Evolutionary conservation across 805 yeast genomes (phyloP).

Genomic region (Starmerella floricola): DNA sequence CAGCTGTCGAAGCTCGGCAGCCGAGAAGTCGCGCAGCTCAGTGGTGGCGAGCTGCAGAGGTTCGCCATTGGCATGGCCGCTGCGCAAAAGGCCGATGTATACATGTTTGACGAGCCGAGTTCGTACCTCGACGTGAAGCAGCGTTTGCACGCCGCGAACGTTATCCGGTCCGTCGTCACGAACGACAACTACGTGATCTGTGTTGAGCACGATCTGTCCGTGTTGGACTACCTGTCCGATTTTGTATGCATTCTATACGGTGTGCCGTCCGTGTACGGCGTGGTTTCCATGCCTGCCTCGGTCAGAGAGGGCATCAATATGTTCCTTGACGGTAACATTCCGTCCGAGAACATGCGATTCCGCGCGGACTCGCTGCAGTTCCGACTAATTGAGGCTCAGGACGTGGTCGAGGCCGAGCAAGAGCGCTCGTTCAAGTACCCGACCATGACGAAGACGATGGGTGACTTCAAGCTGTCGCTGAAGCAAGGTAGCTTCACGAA

Average conservation of each 20-base stretch:
- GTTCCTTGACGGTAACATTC: constrained; percentile 95
- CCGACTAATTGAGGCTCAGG: constrained; percentile 82
- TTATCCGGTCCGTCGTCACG: constrained; percentile 72
- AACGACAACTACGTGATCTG: constrained; percentile 76
- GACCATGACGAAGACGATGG: constrained; percentile 78
- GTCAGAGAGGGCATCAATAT: constrained; percentile 99
- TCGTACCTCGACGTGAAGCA: constrained; percentile 97
- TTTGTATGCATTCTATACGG: constrained; percentile 94
- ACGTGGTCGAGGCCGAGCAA: constrained; percentile 61
- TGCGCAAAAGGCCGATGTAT: constrained; percentile 87
- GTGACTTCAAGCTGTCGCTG: constrained; percentile 79
- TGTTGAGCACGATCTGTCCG: constrained; percentile 98
- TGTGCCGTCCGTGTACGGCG: constrained; percentile 97
- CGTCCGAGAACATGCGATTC: constrained; percentile 92
- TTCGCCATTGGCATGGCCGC: constrained; percentile 97
- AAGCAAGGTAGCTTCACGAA: constrained; percentile 86
- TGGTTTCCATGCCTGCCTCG: constrained; percentile 88
- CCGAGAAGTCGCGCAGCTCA: constrained; percentile 79
- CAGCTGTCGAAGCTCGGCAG: constrained; percentile 65
- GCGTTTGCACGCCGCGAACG: constrained; percentile 93
- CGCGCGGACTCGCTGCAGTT: constrained; percentile 93
- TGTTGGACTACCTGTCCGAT: constrained; percentile 91
- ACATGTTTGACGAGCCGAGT: constrained; percentile 99
- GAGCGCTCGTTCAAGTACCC: constrained; percentile 71
- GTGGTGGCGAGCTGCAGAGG: constrained; percentile 98